Evolutionary conservation across 225 moss, liverwort and hornwort species (phyloP), one percentile per base, ranked within the genome.

Genomic region (Asterella californica): DNA sequence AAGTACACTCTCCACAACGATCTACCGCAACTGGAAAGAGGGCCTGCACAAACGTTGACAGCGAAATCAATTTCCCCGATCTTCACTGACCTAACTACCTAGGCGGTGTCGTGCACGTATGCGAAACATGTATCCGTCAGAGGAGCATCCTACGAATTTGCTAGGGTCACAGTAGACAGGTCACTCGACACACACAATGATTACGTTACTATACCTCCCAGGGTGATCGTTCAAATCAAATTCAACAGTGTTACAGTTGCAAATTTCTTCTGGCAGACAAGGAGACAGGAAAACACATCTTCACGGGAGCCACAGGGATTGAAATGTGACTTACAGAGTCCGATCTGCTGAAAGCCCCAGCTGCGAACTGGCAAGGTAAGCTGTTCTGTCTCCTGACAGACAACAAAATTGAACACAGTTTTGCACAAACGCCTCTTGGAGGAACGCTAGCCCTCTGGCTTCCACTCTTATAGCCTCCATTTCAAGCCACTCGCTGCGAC

Each of bases 11-110:
- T 42, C n/a, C n/a, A 3, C 42, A 42, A 42, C 7, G 42, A 42
- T 42, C 42, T 42, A 42, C 42, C 4, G 42, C 42, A 42, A 42
- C 42, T 2, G 42, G 42, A 42, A 42, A 42, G 42, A n/a, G n/a
- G 46, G 71, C 48, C 48, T 72, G 72, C 72, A 72, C 46, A 72
- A n/a, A 72, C 49, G 47, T 72, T 15, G 49, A 72, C 27, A 72
- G 72, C 2, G 12, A 47, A 24, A 49, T 72, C 72, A 72, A 49
- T 27, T n/a, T 27, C 6, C 49, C 25, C 47, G 42, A 27, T 10
- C 25, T 72, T 29, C 24, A 48, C 48, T 72, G 49, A 47, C 22
- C 72, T 27, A 48, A 72, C 25, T 49, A 12, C 25, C 49, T 14
- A 47, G 47, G 46, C 46, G 15, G 33, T 72, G 11, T 45, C 21